These are phyloP conservation scores for Sporopachydermia lactativora DNA, from an alignment of 805 yeast genomes.

Conservation along the genomic window DNA sequence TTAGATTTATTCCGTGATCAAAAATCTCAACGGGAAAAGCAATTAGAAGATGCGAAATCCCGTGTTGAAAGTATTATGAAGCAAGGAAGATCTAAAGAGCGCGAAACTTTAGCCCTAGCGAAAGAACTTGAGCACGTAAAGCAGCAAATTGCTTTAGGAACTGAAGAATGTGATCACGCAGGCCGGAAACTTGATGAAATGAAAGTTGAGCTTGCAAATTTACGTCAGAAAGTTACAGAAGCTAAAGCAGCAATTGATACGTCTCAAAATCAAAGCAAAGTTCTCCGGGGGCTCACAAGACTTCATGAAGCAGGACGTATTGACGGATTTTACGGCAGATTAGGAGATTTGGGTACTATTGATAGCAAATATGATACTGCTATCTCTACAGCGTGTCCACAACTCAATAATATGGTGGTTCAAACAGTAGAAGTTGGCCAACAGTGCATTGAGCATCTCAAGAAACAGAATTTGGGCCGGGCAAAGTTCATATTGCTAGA, in stretches of 20 bases:
- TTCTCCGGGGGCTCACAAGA: conserved; percentile 51
- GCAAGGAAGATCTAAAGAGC: conserved; percentile 36
- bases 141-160: conserved; percentile 46
- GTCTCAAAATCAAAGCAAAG: conserved; percentile 56
- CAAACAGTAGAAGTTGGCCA: conserved; percentile 63
- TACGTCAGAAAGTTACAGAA: conserved; percentile 52
- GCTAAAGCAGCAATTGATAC: conserved; percentile 45
- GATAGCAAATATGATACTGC: conserved; percentile 87
- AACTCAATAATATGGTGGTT: conserved; percentile 86
- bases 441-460: conserved; percentile 65
- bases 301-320: conserved; percentile 72
- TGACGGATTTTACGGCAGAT: conserved; percentile 73
- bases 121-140: conserved; percentile 33
- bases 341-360: conserved; percentile 87
- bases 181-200: conserved; percentile 33
- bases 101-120: conserved; percentile 29
- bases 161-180: conserved; percentile 38
- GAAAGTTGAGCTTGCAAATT: conserved; percentile 35
- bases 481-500: conserved; percentile 76
- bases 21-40: conserved; percentile 27
- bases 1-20: conserved; percentile 43
- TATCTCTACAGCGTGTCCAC: conserved; percentile 86
- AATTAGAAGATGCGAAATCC: conserved; percentile 29
- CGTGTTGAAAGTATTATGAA: conserved; percentile 31
- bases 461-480: conserved; percentile 75